phyloP scores from a whole-genome alignment of 73 alveolate genomes.

The Uronychia setigera region DNA sequence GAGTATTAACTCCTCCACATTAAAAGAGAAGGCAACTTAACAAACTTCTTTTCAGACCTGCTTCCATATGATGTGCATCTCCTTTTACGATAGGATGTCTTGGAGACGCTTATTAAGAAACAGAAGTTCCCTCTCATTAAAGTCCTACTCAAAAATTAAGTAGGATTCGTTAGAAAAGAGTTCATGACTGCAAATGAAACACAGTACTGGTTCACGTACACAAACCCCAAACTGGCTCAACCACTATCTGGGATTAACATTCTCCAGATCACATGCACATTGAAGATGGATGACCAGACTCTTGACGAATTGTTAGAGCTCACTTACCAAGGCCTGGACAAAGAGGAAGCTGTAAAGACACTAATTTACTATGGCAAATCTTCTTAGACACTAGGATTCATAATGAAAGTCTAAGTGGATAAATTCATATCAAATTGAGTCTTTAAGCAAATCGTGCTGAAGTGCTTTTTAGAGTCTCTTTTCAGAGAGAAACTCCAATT shows the following conservation, averaged over 20 bases:
- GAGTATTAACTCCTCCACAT: no score
- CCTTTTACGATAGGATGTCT: no score
- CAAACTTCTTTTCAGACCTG: no score
- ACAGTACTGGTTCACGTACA: not conserved
- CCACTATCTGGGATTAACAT: not conserved
- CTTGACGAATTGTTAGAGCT: not conserved
- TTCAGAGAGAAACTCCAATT: not conserved
- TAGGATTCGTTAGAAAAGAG: no score
- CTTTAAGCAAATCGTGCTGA: not conserved
- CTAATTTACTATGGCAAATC: not conserved
- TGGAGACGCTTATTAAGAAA: no score
- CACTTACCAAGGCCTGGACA: not conserved
- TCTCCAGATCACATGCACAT: not conserved
- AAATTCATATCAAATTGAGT: not conserved
- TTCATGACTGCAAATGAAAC: no score
- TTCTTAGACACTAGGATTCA: not conserved
- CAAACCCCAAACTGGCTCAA: not conserved
- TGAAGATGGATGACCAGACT: not conserved
- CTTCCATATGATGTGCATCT: no score
- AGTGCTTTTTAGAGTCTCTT: not conserved
- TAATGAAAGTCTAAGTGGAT: not conserved
- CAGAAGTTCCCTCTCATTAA: no score
- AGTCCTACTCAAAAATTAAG: no score
- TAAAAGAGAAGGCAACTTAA: no score
- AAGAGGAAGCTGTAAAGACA: not conserved